Conservation (phyloP, 768 basidiomycete species). For the Suillus brevipes region DNA sequence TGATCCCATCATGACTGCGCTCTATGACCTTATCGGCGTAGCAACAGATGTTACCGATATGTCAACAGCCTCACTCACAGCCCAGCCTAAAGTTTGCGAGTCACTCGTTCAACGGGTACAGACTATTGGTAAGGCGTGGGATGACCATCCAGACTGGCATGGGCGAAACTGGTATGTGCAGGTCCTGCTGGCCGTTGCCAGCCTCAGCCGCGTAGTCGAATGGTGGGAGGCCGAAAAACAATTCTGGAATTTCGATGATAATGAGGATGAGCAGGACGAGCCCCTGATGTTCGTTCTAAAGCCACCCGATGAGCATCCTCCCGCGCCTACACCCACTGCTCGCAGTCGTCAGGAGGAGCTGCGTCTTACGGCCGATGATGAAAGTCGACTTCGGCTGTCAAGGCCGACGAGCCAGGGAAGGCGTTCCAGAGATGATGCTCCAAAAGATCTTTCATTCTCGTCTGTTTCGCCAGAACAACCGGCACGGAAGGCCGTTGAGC, state of each 20-base stretch:
- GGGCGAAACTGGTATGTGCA: constrained; percentile 98
- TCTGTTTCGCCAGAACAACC: constrained; percentile 38
- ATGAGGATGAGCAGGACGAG: constrained; percentile 87
- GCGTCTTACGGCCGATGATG: constrained; percentile 37
- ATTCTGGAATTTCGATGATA: constrained; percentile 98
- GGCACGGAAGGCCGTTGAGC: constrained; percentile 50
- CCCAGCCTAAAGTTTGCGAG: constrained; percentile 82
- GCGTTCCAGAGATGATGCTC: constrained; percentile 58
- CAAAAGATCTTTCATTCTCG: constrained; percentile 46
- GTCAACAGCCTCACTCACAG: constrained; percentile 81
- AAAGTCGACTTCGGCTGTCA: constrained; percentile 45
- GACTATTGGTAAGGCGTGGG: constrained; percentile 92
- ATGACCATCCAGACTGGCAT: constrained; percentile 97
- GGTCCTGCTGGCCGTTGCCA: constrained; percentile 91
- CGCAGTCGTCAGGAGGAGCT: constrained; percentile 35
- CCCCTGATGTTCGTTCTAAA: constrained; percentile 93
- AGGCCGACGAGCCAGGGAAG: constrained; percentile 52
- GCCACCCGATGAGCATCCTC: constrained; percentile 64
- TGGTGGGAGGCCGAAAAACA: constrained; percentile 99
- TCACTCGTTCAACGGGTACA: constrained; percentile 89
- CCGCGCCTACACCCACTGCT: constrained; percentile 40
- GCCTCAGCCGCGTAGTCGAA: constrained; percentile 93
- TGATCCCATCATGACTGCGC: constrained; percentile 85
- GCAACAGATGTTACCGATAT: constrained; percentile 94
- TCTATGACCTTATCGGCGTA: constrained; percentile 90